A percentile compares a stretch with the other conserved stretches of the same genome.
Conservation (phyloP, 106 monocot species). For the Phalaenopsis equestris region DNA sequence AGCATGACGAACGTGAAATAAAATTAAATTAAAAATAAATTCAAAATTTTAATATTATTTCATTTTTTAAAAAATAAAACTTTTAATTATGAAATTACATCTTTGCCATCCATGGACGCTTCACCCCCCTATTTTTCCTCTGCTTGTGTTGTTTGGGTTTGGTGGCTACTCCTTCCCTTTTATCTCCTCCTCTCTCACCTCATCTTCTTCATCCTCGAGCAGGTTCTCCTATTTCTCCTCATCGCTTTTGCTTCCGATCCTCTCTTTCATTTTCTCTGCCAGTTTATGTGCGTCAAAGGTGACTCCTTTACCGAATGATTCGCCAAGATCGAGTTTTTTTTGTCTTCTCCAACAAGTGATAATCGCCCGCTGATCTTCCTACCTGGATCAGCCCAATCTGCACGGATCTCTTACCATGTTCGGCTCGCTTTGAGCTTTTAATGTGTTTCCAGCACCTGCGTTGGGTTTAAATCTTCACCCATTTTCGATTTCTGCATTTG, state of each 20-base stretch:
- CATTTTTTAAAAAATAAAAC: too few species aligned
- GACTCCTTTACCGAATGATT: neutral
- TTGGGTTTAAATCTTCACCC: neutral
- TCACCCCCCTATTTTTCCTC: neutral
- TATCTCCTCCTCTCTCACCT: neutral
- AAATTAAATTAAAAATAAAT: too few species aligned
- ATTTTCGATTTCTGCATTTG: neutral
- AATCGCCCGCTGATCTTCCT: neutral
- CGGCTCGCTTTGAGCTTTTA: neutral
- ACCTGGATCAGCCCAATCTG: neutral
- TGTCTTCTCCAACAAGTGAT: neutral
- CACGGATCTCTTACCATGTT: neutral
- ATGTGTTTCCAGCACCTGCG: neutral
- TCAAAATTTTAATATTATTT: too few species aligned
- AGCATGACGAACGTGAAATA: too few species aligned
- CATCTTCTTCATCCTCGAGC: neutral
- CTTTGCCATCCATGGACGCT: neutral
- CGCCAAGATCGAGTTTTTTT: neutral
- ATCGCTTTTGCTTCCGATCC: neutral
- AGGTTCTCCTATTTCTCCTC: neutral
- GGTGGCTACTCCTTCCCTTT: neutral
- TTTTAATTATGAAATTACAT: neutral
- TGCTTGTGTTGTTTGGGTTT: neutral
- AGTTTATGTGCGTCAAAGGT: neutral
- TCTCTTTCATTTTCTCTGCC: neutral